These are phyloP conservation scores for Phyllosticta citriasiana DNA, from an alignment of 2,329 filamentous ascomycete species.

Conservation along the genomic window DNA sequence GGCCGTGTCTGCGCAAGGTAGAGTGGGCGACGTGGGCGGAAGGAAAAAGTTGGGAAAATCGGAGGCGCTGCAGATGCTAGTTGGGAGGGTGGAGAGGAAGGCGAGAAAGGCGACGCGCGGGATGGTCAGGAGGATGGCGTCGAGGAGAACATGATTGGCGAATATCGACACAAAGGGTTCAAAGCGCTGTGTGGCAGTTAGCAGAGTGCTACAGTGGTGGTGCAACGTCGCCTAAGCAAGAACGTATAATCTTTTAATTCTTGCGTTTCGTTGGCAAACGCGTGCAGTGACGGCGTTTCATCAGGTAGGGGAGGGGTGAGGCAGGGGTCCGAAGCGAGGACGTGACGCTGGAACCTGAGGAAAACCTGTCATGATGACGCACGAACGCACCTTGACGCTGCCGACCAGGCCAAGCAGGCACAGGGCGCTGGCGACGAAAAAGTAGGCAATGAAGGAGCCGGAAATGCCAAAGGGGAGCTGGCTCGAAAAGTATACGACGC, in stretches of 20 bases:
- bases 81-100: constrained; percentile 12
- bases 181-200: constrained; percentile 9
- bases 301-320: background rate
- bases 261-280: background rate
- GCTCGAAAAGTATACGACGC: constrained; percentile 17
- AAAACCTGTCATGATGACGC: background rate
- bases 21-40: constrained; percentile 1
- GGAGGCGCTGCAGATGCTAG: constrained; percentile 10
- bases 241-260: background rate
- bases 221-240: background rate
- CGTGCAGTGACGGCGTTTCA: background rate
- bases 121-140: constrained; percentile 16
- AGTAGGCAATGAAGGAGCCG: constrained; percentile 27
- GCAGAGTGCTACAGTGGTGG: background rate
- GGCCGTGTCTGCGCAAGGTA: background rate
- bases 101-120: constrained; percentile 14
- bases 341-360: constrained; percentile 10
- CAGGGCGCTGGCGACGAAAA: constrained; percentile 29
- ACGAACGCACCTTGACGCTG: constrained; percentile 29
- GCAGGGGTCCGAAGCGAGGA: constrained; percentile 1
- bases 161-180: constrained; percentile 14
- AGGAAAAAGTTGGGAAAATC: constrained; percentile 8
- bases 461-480: constrained; percentile 19
- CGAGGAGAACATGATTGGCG: constrained; percentile 18
- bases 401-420: constrained; percentile 34